Evolutionary conservation across 1,139 yeast genomes (phyloP), one percentile per base, ranked within the genome.

Genomic region (Lodderomyces margitis): DNA sequence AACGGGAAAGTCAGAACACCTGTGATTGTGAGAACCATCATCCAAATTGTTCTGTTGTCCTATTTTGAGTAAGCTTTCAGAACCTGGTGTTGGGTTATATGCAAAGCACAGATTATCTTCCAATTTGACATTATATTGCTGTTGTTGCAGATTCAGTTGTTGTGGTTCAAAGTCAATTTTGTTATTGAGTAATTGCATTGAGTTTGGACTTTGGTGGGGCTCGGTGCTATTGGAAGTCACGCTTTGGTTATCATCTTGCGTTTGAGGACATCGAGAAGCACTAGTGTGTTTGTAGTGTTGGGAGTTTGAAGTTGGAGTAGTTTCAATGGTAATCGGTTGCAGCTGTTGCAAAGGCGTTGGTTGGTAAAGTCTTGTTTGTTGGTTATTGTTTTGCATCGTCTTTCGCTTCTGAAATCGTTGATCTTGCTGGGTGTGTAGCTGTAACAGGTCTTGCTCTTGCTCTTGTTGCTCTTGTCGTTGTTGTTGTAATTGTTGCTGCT

Each of bases 1-100:
- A 3, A 61, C 53, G 3, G 66, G 68, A 46, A 62, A 55, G 28
- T 10, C 21, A 12, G 25, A 21, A 21, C 25, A 15, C 16, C 9
- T 28, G 19, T 23, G 7, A n/a, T 23, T 23, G n/a, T n/a, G n/a
- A n/a, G n/a, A n/a, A n/a, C n/a, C n/a, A n/a, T n/a, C n/a, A 5
- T 15, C 32, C 5, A 28, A 15, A 15, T 25, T 12, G 4, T 9
- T 15, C 10, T 28, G 19, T 4, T 28, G 19, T 4, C 16, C 32
- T 11, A 25, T 25, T 9, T 28, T 28, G 5, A 28, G 14, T n/a
- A 28, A 28, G 15, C 16, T 28, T 4, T 28, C 32, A 3, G 32
- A n/a, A n/a, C n/a, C n/a, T 15, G n/a, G 19, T 28, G n/a, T 12
- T 24, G 11, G 27, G n/a, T n/a, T 24, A 15, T 16, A n/a, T 12